Base-by-base conservation (phyloP, 164 flowering plant genomes). In the Taxillus chinensis region DNA sequence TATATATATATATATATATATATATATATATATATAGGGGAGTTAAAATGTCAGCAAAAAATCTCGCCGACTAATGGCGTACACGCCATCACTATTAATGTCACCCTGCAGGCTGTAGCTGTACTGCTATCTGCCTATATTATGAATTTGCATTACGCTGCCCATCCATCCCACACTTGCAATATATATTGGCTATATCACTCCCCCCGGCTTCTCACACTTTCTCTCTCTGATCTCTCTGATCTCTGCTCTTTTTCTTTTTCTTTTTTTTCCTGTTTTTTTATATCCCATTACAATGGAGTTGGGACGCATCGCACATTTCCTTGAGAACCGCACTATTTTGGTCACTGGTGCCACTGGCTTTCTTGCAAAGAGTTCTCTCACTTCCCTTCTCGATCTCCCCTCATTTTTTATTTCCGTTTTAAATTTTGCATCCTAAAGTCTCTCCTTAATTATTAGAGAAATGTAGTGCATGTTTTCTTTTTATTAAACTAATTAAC, bases 311-410 rank as follows among this genome's bases (percentile, higher is more conserved):
- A 70, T 84, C 27, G 61, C 76, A 43, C 63, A 74, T 42, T 78
- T 79, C 64, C 74, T 86, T 46, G 77, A 81, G 43, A 61, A 83
- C 79, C 83, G 75, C 74, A 74, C 67, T 71, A 77, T 87, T 67
- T 67, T 87, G 16, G 71, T 87, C 57, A 87, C 84, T 55, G 93
- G 93, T 59, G 80, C 86, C 38, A 78, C 90, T 68, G 90, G 93
- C 16, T 87, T 87, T 69, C 74, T 87, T 12, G 93, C 85, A 40
- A 87, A 87, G 71, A 78, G 93, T 87, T 12, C 48, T 53, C 66
- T 41, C 48, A 9, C 40, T 62, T 50, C 64, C 61, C 54, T 61
- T 67, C 17, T 43, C n/a, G n/a, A n/a, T n/a, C 62, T 45, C 38
- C 42, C 52, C 49, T 39, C 40, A 3, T 53, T 15, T 6, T 6